Conservation (phyloP, 495 filamentous ascomycete species). For the Trichoderma asperelloides region DNA sequence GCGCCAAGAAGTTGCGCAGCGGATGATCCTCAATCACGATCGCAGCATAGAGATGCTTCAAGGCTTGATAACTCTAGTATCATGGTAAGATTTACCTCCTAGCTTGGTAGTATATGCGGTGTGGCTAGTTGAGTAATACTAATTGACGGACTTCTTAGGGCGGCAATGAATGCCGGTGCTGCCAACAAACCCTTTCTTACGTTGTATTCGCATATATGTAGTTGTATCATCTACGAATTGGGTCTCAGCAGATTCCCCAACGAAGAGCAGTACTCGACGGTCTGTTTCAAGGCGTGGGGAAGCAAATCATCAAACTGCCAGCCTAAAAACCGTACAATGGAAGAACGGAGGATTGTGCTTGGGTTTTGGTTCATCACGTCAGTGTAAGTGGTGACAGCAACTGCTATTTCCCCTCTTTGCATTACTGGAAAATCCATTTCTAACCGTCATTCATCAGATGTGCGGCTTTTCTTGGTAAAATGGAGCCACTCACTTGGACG, state of each 20-base stretch:
- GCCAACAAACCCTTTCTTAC: slow-evolving; percentile 22
- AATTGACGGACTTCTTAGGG: slow-evolving; percentile 16
- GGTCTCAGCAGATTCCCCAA: slow-evolving; percentile 37
- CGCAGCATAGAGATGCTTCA: slow-evolving; percentile 43
- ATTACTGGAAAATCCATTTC: too few species aligned
- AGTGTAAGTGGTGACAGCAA: slow-evolving; percentile 23
- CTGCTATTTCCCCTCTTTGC: background rate
- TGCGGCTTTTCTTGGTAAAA: slow-evolving; percentile 34
- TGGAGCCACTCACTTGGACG: slow-evolving; percentile 43
- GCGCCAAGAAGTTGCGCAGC: slow-evolving; percentile 31
- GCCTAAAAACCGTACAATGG: slow-evolving; percentile 29
- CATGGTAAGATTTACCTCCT: slow-evolving; percentile 18
- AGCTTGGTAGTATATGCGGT: too few species aligned
- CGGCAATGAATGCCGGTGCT: slow-evolving; percentile 12
- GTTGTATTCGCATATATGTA: slow-evolving; percentile 35
- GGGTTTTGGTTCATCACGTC: slow-evolving; percentile 42
- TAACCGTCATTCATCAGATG: slow-evolving; percentile 18
- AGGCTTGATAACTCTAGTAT: slow-evolving; percentile 37
- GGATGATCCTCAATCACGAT: slow-evolving; percentile 32
- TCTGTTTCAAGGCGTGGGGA: slow-evolving; percentile 11
- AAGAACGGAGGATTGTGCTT: slow-evolving; percentile 42
- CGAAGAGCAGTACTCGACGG: slow-evolving; percentile 18
- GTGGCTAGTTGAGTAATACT: background rate
- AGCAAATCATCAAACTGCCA: background rate
- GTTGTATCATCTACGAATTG: slow-evolving; percentile 41